These are phyloP conservation scores for Suhomyces wounanorum DNA, from an alignment of 1,139 yeast species.

Conservation along the genomic window DNA sequence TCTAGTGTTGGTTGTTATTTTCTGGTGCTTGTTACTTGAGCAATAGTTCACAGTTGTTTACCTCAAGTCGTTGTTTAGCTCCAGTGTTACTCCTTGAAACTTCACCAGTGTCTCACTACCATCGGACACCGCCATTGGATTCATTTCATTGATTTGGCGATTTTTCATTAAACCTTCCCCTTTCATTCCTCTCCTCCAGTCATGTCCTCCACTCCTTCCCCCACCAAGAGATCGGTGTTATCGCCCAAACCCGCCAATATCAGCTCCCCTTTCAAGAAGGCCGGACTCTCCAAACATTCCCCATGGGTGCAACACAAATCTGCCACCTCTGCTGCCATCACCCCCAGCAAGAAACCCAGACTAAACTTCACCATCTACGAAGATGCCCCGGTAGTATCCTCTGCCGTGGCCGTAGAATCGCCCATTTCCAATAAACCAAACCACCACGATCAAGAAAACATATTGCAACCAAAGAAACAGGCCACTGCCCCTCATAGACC, in stretches of 20 bases:
- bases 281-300: conserved; percentile 14
- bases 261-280: conserved; percentile 18
- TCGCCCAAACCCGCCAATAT: conserved; percentile 35
- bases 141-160: too few relatives aligned
- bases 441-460: conserved; percentile 47
- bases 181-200: not conserved
- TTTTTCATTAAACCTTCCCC: too few relatives aligned
- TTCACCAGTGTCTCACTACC: too few relatives aligned
- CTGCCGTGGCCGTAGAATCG: conserved; percentile 5
- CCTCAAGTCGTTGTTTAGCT: too few relatives aligned
- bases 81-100: too few relatives aligned
- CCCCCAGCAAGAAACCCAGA: conserved; percentile 22
- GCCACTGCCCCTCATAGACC: conserved; percentile 13
- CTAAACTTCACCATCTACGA: conserved; percentile 41
- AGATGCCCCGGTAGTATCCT: conserved; percentile 23
- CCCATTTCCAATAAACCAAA: conserved; percentile 26
- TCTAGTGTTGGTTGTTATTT: not conserved
- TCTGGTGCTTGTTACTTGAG: not conserved
- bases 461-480: conserved; percentile 41
- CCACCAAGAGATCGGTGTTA: conserved; percentile 31
- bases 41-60: not conserved
- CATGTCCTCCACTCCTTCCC: conserved; percentile 31
- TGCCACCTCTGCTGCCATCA: conserved; percentile 6
- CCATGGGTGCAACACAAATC: conserved; percentile 9
- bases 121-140: too few relatives aligned